Conservation (phyloP, 768 basidiomycete species). For the Leucocoprinus birnbaumii region DNA sequence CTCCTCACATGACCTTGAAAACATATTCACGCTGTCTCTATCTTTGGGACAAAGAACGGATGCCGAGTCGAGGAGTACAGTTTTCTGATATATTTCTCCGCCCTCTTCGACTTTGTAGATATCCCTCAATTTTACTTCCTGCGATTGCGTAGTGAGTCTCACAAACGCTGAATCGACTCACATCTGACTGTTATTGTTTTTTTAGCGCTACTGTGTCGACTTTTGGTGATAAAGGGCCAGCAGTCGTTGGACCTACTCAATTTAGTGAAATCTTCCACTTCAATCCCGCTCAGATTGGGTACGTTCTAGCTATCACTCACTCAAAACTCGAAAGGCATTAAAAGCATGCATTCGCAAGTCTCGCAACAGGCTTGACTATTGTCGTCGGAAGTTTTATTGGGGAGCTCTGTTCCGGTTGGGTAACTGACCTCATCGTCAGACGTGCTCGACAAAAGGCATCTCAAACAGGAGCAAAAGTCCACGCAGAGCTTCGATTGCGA, state of each 20-base stretch:
- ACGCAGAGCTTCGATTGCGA: conserved; percentile 32
- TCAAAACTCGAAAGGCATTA: too few relatives aligned
- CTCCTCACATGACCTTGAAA: background rate
- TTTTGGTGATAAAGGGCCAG: conserved; percentile 5
- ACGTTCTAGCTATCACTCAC: too few relatives aligned
- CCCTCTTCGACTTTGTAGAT: background rate
- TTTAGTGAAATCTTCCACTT: conserved; percentile 16
- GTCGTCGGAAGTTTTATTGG: conserved; percentile 26
- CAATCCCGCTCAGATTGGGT: conserved; percentile 33
- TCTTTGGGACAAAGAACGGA: background rate
- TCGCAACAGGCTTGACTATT: conserved; percentile 34
- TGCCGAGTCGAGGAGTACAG: background rate
- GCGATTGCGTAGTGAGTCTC: background rate
- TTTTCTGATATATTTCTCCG: background rate
- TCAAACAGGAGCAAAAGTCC: conserved; percentile 17
- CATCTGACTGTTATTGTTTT: background rate
- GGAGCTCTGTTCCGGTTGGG: conserved; percentile 31
- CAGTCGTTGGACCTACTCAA: conserved; percentile 24
- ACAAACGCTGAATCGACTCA: background rate
- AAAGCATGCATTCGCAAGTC: too few relatives aligned
- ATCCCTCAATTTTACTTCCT: background rate
- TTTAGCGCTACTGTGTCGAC: background rate
- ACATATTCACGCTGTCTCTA: background rate
- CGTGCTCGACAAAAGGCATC: conserved; percentile 27
- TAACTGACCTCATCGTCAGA: conserved; percentile 32